Conservation (phyloP, 345 rosid species). For the Citrus mangshanensis region DNA sequence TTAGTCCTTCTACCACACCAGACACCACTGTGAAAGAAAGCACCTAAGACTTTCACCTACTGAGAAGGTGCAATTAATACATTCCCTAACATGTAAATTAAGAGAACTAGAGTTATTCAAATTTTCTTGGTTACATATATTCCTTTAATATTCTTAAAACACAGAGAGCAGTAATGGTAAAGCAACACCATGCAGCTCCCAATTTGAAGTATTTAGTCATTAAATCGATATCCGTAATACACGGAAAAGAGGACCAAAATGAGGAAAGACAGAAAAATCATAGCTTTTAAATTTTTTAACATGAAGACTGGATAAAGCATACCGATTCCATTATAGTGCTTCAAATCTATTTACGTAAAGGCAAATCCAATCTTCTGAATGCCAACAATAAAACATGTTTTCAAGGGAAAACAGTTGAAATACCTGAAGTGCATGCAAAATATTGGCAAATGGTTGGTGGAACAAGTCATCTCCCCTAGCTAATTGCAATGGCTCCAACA, state of each 20-base stretch:
- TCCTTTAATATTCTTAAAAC: background rate
- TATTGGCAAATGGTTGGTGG: slow-evolving; percentile 42
- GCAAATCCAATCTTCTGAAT: background rate
- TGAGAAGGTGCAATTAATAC: background rate
- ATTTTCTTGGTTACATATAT: background rate
- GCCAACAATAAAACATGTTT: background rate
- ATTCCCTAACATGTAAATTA: background rate
- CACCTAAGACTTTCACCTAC: background rate
- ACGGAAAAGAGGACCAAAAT: background rate
- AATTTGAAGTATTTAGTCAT: background rate
- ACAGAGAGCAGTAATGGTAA: background rate
- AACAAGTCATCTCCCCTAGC: slow-evolving; percentile 52
- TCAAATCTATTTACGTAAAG: background rate
- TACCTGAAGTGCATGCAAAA: slow-evolving; percentile 88
- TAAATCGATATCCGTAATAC: background rate
- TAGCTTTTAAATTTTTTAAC: background rate
- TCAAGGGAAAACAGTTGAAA: background rate
- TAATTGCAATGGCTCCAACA: slow-evolving; percentile 50
- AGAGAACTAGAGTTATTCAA: background rate
- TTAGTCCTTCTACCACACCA: too few species aligned
- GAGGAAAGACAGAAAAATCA: background rate
- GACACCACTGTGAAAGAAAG: background rate
- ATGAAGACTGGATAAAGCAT: background rate
- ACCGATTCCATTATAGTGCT: background rate
- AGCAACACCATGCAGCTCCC: background rate